A percentile compares a stretch with the other conserved stretches of the same genome.
Evolutionary conservation across 176 grass and related monocot genomes (phyloP).

Genomic region (Puccinellia tenuiflora): DNA sequence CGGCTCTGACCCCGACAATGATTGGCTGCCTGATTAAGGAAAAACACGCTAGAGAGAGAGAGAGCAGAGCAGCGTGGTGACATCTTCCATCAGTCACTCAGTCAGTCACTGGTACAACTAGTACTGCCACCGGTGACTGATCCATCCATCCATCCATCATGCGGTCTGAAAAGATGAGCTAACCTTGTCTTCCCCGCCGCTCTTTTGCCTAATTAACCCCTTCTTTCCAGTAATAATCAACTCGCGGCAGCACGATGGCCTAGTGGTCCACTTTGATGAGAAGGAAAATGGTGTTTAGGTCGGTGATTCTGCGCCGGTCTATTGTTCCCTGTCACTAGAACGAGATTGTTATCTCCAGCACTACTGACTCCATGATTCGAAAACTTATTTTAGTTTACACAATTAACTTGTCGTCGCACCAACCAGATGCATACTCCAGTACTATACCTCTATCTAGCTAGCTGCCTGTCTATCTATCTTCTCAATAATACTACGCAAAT

Average conservation of each 20-base stretch:
- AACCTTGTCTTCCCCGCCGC: constrained; percentile 1
- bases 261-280: background rate
- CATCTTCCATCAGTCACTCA: background rate
- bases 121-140: background rate
- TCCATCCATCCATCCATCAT: constrained; percentile 2
- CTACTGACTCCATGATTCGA: too few relatives aligned
- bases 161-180: constrained; percentile 22
- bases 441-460: too few relatives aligned
- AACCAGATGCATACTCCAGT: too few relatives aligned
- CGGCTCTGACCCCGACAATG: constrained; percentile 2
- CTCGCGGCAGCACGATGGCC: background rate
- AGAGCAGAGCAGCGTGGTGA: background rate
- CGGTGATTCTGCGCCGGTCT: background rate
- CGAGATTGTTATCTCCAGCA: background rate
- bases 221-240: background rate
- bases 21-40: constrained; percentile 25
- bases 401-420: too few relatives aligned
- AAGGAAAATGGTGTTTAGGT: background rate
- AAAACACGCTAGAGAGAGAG: background rate
- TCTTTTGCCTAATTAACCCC: constrained; percentile 9
- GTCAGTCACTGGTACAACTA: background rate
- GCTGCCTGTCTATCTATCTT: too few relatives aligned
- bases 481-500: background rate
- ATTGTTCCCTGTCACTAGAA: background rate
- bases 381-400: too few relatives aligned